These are phyloP conservation scores for Triticum aestivum DNA, from an alignment of 176 grass and related monocot species.

Conservation along the genomic window DNA sequence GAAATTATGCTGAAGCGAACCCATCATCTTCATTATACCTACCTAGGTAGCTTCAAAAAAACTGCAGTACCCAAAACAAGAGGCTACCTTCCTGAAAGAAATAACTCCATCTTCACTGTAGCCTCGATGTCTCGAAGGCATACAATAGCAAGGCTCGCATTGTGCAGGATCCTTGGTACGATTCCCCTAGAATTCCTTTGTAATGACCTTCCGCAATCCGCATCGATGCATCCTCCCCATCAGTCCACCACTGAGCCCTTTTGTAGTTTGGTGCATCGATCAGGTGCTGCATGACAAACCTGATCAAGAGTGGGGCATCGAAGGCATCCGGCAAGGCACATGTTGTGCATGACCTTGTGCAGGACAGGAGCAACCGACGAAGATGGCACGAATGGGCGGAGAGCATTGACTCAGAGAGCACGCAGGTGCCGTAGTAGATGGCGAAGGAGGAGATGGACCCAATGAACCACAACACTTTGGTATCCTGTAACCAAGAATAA, in stretches of 20 bases:
- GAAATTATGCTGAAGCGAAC: slow-evolving; percentile 3
- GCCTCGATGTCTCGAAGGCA: slow-evolving; percentile 74
- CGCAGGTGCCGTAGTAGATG: slow-evolving; percentile 87
- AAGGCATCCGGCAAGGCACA: not conserved
- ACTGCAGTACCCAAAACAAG: not conserved
- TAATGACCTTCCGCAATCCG: slow-evolving; percentile 71
- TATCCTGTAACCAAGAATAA: not conserved
- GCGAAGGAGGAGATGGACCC: slow-evolving; percentile 65
- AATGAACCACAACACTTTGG: not conserved
- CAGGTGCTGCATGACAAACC: slow-evolving; percentile 74
- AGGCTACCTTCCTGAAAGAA: slow-evolving; percentile 5
- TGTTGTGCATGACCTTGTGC: slow-evolving; percentile 51
- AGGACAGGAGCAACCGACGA: slow-evolving; percentile 62
- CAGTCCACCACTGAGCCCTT: slow-evolving; percentile 52
- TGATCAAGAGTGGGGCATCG: slow-evolving; percentile 42
- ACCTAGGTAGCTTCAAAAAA: slow-evolving; percentile 26
- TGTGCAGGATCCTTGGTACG: slow-evolving; percentile 82
- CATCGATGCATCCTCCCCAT: slow-evolving; percentile 43
- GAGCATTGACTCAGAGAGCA: slow-evolving; percentile 72
- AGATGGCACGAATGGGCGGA: slow-evolving; percentile 35
- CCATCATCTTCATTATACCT: not conserved
- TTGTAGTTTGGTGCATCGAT: slow-evolving; percentile 18
- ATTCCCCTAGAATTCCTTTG: slow-evolving; percentile 70
- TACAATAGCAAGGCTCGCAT: slow-evolving; percentile 75
- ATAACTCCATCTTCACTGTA: slow-evolving; percentile 14